Conservation (phyloP, 108 stramenopile species). For the Aureococcus anophagefferens region DNA sequence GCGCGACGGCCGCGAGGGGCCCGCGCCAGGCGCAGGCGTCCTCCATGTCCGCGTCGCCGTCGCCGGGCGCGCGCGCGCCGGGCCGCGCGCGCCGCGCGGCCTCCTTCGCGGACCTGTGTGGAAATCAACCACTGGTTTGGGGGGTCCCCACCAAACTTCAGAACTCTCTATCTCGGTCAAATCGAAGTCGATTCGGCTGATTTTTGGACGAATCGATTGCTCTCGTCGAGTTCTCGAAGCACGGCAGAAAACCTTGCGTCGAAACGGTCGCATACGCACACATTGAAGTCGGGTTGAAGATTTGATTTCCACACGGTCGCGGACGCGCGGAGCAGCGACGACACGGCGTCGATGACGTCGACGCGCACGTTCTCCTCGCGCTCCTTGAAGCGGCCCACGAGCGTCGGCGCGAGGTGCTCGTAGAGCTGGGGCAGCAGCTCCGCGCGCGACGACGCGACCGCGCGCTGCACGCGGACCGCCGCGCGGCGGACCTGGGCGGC, state of each 20-base stretch:
- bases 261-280: too few species aligned
- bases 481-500: too few species aligned
- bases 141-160: too few species aligned
- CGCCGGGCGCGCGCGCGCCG: background rate
- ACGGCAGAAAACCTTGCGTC: too few species aligned
- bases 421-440: conserved; percentile 27
- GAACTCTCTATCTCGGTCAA: too few species aligned
- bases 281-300: too few species aligned
- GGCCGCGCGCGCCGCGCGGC: conserved; percentile 18
- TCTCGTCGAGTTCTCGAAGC: too few species aligned
- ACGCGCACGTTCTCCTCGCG: conserved; percentile 96
- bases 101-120: conserved; percentile 33
- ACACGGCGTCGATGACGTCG: conserved; percentile 76
- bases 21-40: background rate
- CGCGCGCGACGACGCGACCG: conserved; percentile 26
- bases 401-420: conserved; percentile 48
- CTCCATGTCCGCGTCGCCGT: background rate
- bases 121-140: too few species aligned
- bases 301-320: too few species aligned
- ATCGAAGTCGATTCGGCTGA: too few species aligned
- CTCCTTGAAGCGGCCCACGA: conserved; percentile 84
- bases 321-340: conserved; percentile 61
- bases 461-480: too few species aligned
- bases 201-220: too few species aligned
- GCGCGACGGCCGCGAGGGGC: conserved; percentile 1